Evolutionary conservation across 2,329 filamentous ascomycete genomes (phyloP).

Genomic region (Aspergillus brunneoviolaceus): DNA sequence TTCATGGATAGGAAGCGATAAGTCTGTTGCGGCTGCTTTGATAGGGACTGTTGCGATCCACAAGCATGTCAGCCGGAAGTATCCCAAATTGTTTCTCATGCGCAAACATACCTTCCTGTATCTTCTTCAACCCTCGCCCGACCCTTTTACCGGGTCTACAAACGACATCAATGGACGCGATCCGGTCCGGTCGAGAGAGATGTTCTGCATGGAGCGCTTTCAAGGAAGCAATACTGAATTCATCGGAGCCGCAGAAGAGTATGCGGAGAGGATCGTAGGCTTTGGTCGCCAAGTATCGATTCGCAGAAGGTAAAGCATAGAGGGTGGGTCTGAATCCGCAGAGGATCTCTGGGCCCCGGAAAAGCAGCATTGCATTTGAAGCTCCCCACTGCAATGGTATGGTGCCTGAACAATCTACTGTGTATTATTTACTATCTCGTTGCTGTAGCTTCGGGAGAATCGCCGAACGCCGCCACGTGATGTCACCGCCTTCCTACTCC

Average conservation of each 20-base stretch:
- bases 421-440: neutral
- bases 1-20: slow-evolving; percentile 69
- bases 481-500: slow-evolving; percentile 26
- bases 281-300: slow-evolving; percentile 32
- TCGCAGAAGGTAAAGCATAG: slow-evolving; percentile 11
- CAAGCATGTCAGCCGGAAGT: slow-evolving; percentile 5
- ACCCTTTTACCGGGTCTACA: slow-evolving; percentile 75
- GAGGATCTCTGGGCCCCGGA: slow-evolving; percentile 22
- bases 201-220: slow-evolving; percentile 66
- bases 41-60: slow-evolving; percentile 63
- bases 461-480: slow-evolving; percentile 30
- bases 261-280: slow-evolving; percentile 66
- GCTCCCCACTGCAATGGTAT: slow-evolving; percentile 1
- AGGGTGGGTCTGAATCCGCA: slow-evolving; percentile 23
- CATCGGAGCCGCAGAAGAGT: slow-evolving; percentile 91
- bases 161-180: slow-evolving; percentile 81
- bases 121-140: slow-evolving; percentile 69
- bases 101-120: slow-evolving; percentile 60
- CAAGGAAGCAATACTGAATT: slow-evolving; percentile 80
- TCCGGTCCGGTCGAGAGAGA: slow-evolving; percentile 50
- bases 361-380: slow-evolving; percentile 26
- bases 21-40: slow-evolving; percentile 60
- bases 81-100: neutral
- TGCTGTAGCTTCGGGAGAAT: slow-evolving; percentile 17
- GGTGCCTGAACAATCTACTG: neutral